A percentile compares a stretch with the other conserved stretches of the same genome.
Conservation (phyloP, 2,329 filamentous ascomycete genomes). For the Trichophyton schoenleinii region DNA sequence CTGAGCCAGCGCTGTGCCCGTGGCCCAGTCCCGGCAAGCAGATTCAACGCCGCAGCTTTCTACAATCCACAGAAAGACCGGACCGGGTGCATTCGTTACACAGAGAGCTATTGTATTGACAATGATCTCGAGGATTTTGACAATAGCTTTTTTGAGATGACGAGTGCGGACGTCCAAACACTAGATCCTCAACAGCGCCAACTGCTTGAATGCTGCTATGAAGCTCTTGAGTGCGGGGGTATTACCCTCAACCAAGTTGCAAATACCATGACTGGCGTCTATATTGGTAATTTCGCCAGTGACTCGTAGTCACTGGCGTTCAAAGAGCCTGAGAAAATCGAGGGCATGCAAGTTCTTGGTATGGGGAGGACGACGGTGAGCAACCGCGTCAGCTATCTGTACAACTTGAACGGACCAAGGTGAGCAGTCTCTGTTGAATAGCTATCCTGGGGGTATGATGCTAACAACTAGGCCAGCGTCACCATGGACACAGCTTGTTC, state of each 20-base stretch:
- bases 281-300: background rate
- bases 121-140: background rate
- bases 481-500: slow-evolving; percentile 10
- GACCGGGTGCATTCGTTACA: background rate
- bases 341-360: background rate
- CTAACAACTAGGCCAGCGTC: background rate
- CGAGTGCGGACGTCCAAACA: background rate
- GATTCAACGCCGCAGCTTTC: slow-evolving; percentile 13
- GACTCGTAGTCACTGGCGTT: background rate
- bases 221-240: background rate
- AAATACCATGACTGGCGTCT: background rate
- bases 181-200: slow-evolving; percentile 2
- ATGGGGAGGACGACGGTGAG: background rate
- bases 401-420: slow-evolving; percentile 11
- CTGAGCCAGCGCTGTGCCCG: slow-evolving; percentile 8
- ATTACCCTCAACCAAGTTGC: background rate
- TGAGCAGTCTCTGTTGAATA: background rate
- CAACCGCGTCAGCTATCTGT: slow-evolving; percentile 12
- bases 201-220: background rate
- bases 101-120: background rate
- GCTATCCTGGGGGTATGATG: background rate
- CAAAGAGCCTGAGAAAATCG: background rate
- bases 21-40: slow-evolving; percentile 8
- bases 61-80: background rate
- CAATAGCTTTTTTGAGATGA: background rate